Percentiles rank a stretch among this genome's conserved stretches.
Evolutionary conservation across 306 rosid genomes (phyloP).

Genomic region (Sesbania bispinosa): DNA sequence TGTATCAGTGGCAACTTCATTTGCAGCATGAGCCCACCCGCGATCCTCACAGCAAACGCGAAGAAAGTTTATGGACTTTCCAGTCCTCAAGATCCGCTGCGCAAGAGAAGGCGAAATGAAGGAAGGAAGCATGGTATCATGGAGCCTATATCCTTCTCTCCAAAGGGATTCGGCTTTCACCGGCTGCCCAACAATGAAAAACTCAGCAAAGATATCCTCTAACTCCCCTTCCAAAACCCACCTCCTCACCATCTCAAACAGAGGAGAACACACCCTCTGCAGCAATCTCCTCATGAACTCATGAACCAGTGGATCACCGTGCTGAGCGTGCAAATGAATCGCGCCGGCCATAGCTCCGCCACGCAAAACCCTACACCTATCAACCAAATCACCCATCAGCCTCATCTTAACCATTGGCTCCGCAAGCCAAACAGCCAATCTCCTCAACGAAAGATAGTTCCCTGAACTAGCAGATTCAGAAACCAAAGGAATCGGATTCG

Average conservation of each 20-base stretch:
- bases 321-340: slow-evolving; percentile 89
- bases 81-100: slow-evolving; percentile 85
- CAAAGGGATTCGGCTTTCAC: slow-evolving; percentile 97
- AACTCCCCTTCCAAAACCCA: slow-evolving; percentile 98
- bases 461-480: slow-evolving; percentile 56
- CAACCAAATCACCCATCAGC: slow-evolving; percentile 92
- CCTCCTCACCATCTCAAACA: slow-evolving; percentile 88
- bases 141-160: slow-evolving; percentile 94
- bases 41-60: slow-evolving; percentile 95
- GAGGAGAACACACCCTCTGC: slow-evolving; percentile 84
- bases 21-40: slow-evolving; percentile 87
- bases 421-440: slow-evolving; percentile 84
- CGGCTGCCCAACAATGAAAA: slow-evolving; percentile 80
- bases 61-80: slow-evolving; percentile 92
- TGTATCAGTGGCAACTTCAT: slow-evolving; percentile 73
- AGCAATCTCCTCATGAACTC: slow-evolving; percentile 78
- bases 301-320: slow-evolving; percentile 90
- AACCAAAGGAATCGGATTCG: slow-evolving; percentile 77
- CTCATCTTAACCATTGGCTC: slow-evolving; percentile 96
- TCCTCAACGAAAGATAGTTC: slow-evolving; percentile 83
- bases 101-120: slow-evolving; percentile 92
- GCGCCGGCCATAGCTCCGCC: slow-evolving; percentile 96
- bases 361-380: slow-evolving; percentile 74
- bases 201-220: slow-evolving; percentile 86
- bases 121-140: slow-evolving; percentile 87